Base-by-base conservation (phyloP, 2,329 filamentous ascomycete species). In the Didymella arachidicola region DNA sequence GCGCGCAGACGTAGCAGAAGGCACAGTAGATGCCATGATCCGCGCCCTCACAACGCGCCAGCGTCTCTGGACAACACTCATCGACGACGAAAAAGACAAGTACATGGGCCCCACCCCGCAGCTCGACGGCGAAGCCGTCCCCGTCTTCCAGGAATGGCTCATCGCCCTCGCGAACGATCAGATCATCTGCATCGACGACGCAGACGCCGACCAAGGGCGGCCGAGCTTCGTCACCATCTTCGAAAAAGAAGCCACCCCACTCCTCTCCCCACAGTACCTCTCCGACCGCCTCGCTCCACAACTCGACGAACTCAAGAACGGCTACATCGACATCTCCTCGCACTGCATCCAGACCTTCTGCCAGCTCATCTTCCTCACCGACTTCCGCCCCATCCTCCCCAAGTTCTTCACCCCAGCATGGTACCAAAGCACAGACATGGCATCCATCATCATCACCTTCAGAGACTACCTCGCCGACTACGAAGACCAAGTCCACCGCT, bases 91-190 rank as follows among this genome's bases (percentile, higher is more conserved):
- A 79, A 89, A 89, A 19, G 80, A 82, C 48, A 90, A 88, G 69
- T 96, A 92, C 77, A 90, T 75, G 67, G 73, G 58, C 68, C 79
- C 60, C 69, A 79, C 57, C 52, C 64, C 71, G 7, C 45, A 60
- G 0, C 85, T 87, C 18, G 92, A 96, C 76, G 87, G 90, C 18
- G 92, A 96, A 75, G 87, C 90, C 3, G 81, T 97, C 27, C 91
- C 96, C 75, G 77, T 83, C 19, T 76, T 88, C 42, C 86, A 89
- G 72, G 95, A 99, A 79, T 99, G 94, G 93, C 89, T 99, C 55
- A 88, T 99, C 52, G 93, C 95, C 44, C 92, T 96, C 57, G 95
- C 96, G 67, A 99, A 99, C 79, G 95, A 99, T 79, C 95, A 99
- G 77, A 98, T 99, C 74, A 93, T 93, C 56, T 97, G 93, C 78